A percentile compares a stretch with the other conserved stretches of the same genome.
These are phyloP conservation scores for Marchantia polymorpha DNA, from an alignment of 225 moss, liverwort and hornwort species.

Conservation along the genomic window DNA sequence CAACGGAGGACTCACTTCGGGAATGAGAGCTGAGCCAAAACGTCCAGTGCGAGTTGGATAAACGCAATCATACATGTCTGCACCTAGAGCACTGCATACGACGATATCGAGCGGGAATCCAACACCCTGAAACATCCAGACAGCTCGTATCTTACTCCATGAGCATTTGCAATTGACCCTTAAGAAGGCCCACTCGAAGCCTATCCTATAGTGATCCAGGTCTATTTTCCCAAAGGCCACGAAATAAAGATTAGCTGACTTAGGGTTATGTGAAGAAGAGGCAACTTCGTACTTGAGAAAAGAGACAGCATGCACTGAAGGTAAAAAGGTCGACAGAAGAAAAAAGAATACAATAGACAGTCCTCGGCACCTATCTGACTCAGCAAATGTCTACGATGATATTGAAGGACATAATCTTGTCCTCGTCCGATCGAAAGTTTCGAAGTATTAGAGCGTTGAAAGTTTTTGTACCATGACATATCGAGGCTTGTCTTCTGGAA, in stretches of 20 bases:
- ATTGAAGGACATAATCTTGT: background rate
- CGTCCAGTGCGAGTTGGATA: conserved; percentile 94
- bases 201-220: background rate
- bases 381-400: background rate
- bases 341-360: background rate
- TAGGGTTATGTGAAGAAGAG: background rate
- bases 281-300: too few relatives aligned
- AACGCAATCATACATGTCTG: conserved; percentile 99
- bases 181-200: background rate
- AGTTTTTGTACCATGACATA: conserved; percentile 78
- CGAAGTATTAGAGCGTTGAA: background rate
- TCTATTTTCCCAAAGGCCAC: background rate
- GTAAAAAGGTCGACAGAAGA: too few relatives aligned
- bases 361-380: background rate
- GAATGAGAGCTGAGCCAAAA: conserved; percentile 88
- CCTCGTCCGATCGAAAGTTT: background rate
- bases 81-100: conserved; percentile 94
- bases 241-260: background rate
- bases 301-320: too few relatives aligned
- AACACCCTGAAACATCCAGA: conserved; percentile 57
- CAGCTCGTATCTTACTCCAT: background rate
- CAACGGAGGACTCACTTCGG: conserved; percentile 52
- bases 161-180: background rate
- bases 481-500: conserved; percentile 91
- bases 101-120: conserved; percentile 95